These are phyloP conservation scores for Colletotrichum sp. DNA, from an alignment of 2,329 filamentous ascomycete genomes.

Conservation along the genomic window DNA sequence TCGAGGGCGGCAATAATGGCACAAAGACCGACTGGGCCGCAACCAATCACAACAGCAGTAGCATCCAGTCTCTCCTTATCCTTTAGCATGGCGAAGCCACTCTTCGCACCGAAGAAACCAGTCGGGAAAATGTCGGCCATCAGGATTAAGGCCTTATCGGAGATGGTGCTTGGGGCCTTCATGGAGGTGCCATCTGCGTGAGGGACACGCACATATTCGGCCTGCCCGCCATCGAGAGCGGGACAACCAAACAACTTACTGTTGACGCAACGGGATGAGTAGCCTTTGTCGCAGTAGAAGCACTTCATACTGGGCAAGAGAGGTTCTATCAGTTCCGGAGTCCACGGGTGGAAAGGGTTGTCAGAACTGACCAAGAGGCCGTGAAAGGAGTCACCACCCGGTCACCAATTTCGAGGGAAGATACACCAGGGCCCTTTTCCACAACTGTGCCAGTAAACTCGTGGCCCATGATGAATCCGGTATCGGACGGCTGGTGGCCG, in stretches of 20 bases:
- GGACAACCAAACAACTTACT: conserved; percentile 73
- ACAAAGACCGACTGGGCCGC: conserved; percentile 85
- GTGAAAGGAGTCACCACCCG: conserved; percentile 86
- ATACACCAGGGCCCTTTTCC: conserved; percentile 71
- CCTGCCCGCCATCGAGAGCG: conserved; percentile 77
- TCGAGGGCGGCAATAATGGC: conserved; percentile 80
- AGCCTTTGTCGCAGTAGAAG: conserved; percentile 83
- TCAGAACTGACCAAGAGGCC: conserved; percentile 67
- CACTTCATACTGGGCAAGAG: conserved; percentile 62
- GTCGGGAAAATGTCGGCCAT: conserved; percentile 96
- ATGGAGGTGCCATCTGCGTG: conserved; percentile 82
- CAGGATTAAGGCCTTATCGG: conserved; percentile 76
- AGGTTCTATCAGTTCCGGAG: conserved; percentile 1
- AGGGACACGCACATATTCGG: conserved; percentile 83
- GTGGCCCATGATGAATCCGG: conserved; percentile 76
- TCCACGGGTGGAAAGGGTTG: background rate
- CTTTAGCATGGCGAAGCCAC: conserved; percentile 72
- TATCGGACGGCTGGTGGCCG: conserved; percentile 74
- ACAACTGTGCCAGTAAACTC: conserved; percentile 84
- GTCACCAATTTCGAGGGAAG: conserved; percentile 74
- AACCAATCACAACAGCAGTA: conserved; percentile 82
- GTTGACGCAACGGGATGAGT: conserved; percentile 78
- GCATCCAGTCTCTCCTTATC: conserved; percentile 65
- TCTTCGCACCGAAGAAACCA: conserved; percentile 82
- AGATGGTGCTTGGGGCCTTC: conserved; percentile 69